These are phyloP conservation scores for Fagus crenata DNA, from an alignment of 306 rosid genomes.

Conservation along the genomic window DNA sequence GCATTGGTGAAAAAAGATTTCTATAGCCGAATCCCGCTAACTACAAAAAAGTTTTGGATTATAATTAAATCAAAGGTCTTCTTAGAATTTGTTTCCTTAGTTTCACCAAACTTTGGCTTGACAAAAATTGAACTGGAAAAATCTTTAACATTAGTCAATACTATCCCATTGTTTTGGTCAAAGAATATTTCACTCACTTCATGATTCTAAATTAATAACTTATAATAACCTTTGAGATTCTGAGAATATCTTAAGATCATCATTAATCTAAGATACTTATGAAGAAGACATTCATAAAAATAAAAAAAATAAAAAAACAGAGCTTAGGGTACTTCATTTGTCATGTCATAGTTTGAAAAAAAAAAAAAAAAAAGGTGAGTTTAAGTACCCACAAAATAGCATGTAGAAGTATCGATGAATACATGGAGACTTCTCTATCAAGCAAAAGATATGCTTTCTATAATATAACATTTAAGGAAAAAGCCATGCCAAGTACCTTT, in stretches of 20 bases:
- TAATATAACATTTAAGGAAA: not conserved
- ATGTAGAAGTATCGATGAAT: constrained; percentile 1
- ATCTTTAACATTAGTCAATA: not conserved
- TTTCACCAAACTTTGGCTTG: not conserved
- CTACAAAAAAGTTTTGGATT: not conserved
- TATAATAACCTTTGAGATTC: not conserved
- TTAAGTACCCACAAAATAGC: not conserved
- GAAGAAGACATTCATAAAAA: not conserved
- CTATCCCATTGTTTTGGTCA: too few relatives aligned
- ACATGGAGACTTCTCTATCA: not conserved
- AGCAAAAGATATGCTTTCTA: not conserved
- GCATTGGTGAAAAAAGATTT: not conserved
- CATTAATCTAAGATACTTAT: not conserved
- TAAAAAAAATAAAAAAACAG: too few relatives aligned
- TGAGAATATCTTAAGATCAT: not conserved
- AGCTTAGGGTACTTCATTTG: too few relatives aligned
- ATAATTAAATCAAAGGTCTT: not conserved
- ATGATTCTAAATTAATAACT: too few relatives aligned
- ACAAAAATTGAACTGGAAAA: not conserved
- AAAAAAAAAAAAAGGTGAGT: too few relatives aligned
- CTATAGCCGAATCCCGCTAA: too few relatives aligned
- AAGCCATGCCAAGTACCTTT: constrained; percentile 52
- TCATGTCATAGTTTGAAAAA: too few relatives aligned
- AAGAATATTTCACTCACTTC: too few relatives aligned
- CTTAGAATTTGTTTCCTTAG: not conserved